Evolutionary conservation across 202 grass and related monocot genomes (phyloP), one percentile per base, ranked within the genome.

Genomic region (Miscanthus sacchariflorus): DNA sequence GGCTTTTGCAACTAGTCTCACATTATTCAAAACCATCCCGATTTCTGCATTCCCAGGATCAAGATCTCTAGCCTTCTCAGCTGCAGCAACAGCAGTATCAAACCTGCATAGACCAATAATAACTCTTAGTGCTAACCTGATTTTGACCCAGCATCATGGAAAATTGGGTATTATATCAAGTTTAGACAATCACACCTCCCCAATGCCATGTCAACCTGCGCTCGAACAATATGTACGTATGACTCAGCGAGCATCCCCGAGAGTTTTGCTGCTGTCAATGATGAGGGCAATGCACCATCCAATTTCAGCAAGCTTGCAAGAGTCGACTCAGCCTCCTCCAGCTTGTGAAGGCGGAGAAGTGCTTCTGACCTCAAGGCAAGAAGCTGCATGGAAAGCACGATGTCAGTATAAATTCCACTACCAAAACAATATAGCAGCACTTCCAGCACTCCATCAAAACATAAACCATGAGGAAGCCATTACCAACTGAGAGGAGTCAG

Each of bases 191-290:
- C 89, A 84, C 79, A 99, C 97, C 94, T 96, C 49, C 97, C 94
- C 81, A 99, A 90, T 70, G 97, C 97, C 94, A 97, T 93, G 82
- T 99, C 97, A 74, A 97, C 88, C 83, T 93, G 94, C 1, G 94
- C 94, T 85, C 83, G 91, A 49, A 97, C 91, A 85, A 97, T 92
- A 81, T 83, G 73, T 54, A 95, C 79, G 74, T 99, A 99, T 56
- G 94, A 93, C 68, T 85, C 90, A 76, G 85, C 82, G 39, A 92
- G 65, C 94, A 99, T 97, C 71, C 97, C 94, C 9, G 91, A 95
- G 40, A 91, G 82, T 49, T 95, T 97, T 72, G 46, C 67, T 54
- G 79, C 49, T 39, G 75, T 67, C 68, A 67, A 83, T 86, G 90
- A 88, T 72, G 79, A 86, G 46, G 87, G 77, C 28, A 92, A 78